phyloP scores from a whole-genome alignment of 1,139 yeast species.

The Yamadazyma jaroonii region DNA sequence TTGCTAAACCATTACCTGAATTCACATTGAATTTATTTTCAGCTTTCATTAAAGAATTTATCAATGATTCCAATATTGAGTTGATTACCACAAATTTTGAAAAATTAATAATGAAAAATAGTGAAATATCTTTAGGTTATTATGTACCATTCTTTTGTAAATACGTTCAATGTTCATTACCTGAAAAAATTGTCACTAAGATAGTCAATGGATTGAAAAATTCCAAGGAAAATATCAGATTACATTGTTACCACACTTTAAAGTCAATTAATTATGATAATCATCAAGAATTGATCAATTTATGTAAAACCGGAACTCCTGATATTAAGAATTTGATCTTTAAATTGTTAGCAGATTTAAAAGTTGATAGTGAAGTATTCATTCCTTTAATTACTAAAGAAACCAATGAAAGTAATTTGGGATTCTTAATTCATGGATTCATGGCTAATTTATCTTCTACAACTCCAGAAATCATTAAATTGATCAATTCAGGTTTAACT shows the following conservation, averaged over 20 bases:
- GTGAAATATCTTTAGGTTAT: slow-evolving; percentile 63
- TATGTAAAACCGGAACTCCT: slow-evolving; percentile 56
- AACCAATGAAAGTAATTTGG: slow-evolving; percentile 65
- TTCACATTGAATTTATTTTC: slow-evolving; percentile 8
- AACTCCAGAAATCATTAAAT: slow-evolving; percentile 20
- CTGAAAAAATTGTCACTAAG: slow-evolving; percentile 43
- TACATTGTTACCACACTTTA: slow-evolving; percentile 48
- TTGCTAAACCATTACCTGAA: slow-evolving; percentile 10
- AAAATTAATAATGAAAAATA: slow-evolving; percentile 76
- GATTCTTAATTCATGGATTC: slow-evolving; percentile 49
- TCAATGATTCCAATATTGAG: slow-evolving; percentile 3
- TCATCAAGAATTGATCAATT: slow-evolving; percentile 48
- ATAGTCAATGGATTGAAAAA: slow-evolving; percentile 69
- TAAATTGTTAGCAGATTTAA: slow-evolving; percentile 25
- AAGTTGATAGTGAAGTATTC: slow-evolving; percentile 20
- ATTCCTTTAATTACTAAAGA: slow-evolving; percentile 63
- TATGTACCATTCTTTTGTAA: slow-evolving; percentile 50
- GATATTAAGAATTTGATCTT: slow-evolving; percentile 55
- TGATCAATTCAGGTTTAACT: slow-evolving; percentile 54
- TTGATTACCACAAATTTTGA: slow-evolving; percentile 18
- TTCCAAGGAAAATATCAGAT: slow-evolving; percentile 62
- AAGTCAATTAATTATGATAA: slow-evolving; percentile 18
- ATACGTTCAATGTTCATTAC: slow-evolving; percentile 18
- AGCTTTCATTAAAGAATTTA: slow-evolving; percentile 9
- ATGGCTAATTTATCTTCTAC: slow-evolving; percentile 31